Evolutionary conservation across 768 basidiomycete species (phyloP).

Genomic region (Xerocomus potaroensis): DNA sequence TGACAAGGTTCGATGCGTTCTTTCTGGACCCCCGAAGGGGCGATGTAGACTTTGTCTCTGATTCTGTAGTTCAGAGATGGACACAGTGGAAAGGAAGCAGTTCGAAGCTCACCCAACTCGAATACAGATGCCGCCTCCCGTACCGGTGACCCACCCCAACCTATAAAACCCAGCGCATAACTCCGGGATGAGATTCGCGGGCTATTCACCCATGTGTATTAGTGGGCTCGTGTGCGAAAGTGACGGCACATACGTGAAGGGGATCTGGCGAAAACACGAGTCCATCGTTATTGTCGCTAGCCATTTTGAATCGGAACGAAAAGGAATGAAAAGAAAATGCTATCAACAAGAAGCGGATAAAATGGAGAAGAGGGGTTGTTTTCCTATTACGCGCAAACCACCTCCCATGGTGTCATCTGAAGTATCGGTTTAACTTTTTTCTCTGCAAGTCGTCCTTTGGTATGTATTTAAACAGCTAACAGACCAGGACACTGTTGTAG

Average conservation of each 20-base stretch:
- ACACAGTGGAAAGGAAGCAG: background rate
- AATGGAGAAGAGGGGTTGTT: background rate
- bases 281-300: constrained; percentile 35
- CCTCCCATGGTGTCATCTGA: no score
- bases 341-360: background rate
- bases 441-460: no score
- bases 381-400: background rate
- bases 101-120: constrained; percentile 49
- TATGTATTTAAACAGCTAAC: no score
- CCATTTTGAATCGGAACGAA: constrained; percentile 9
- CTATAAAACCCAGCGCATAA: constrained; percentile 80
- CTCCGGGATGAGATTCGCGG: constrained; percentile 88
- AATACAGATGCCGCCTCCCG: constrained; percentile 79
- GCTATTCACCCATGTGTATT: constrained; percentile 40
- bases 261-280: constrained; percentile 61
- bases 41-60: constrained; percentile 79
- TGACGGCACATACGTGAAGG: constrained; percentile 44
- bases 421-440: no score
- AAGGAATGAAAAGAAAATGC: no score
- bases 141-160: constrained; percentile 92
- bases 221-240: background rate
- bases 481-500: no score
- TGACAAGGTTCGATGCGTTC: constrained; percentile 79
- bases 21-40: constrained; percentile 88
- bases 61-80: background rate